phyloP scores from a whole-genome alignment of 805 yeast genomes.

The Ogataea kodamae region DNA sequence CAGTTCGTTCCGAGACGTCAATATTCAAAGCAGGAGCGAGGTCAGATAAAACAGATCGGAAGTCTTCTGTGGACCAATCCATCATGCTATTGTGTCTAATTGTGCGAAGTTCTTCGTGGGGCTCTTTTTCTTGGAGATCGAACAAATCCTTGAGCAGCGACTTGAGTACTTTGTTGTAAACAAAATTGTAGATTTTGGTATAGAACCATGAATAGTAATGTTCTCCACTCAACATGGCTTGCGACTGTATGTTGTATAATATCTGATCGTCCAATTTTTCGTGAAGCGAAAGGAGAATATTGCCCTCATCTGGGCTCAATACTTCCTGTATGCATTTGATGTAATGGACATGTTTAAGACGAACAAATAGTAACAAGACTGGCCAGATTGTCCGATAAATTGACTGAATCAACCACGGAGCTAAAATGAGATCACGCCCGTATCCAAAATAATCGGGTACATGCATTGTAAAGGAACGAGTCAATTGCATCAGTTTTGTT shows the following conservation, averaged over 20 bases:
- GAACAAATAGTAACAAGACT: slow-evolving; percentile 1
- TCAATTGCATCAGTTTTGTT: slow-evolving; percentile 34
- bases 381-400: slow-evolving; percentile 14
- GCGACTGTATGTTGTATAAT: slow-evolving; percentile 2
- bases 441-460: slow-evolving; percentile 38
- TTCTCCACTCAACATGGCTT: slow-evolving; percentile 13
- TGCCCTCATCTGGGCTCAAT: slow-evolving; percentile 8
- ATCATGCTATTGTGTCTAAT: slow-evolving; percentile 1
- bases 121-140: slow-evolving; percentile 10
- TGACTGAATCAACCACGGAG: slow-evolving; percentile 31
- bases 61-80: neutral
- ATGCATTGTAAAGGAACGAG: slow-evolving; percentile 32
- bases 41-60: too few species aligned
- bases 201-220: slow-evolving; percentile 26
- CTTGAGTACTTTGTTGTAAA: slow-evolving; percentile 7
- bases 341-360: slow-evolving; percentile 18
- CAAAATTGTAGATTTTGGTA: slow-evolving; percentile 17
- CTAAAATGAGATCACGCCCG: slow-evolving; percentile 40
- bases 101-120: slow-evolving; percentile 1
- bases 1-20: too few species aligned
- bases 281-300: neutral
- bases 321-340: slow-evolving; percentile 10
- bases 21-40: too few species aligned
- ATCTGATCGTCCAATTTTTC: slow-evolving; percentile 1
- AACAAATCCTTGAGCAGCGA: slow-evolving; percentile 6